These are phyloP conservation scores for Thymus mandschuricus DNA, from an alignment of 257 asterid genomes.

Conservation along the genomic window DNA sequence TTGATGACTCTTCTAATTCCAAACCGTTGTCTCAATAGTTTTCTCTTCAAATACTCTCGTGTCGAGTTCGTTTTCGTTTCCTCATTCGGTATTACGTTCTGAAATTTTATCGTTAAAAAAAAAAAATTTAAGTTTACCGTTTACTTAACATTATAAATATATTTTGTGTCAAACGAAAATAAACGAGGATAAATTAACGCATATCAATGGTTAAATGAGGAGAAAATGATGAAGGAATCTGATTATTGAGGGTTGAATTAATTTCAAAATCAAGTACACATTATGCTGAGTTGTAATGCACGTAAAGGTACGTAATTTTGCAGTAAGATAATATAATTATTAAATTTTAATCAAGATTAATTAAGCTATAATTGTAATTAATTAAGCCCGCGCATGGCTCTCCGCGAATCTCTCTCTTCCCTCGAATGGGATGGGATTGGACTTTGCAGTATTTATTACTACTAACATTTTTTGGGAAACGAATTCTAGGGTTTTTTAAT, in stretches of 20 bases:
- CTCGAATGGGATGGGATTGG: constrained; percentile 49
- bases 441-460: constrained; percentile 34
- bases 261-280: constrained; percentile 38
- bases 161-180: no score
- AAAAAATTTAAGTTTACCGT: no score
- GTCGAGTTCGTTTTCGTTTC: no score
- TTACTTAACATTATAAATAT: no score
- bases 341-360: constrained; percentile 25
- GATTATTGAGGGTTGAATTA: constrained; percentile 13
- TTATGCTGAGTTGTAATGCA: constrained; percentile 57
- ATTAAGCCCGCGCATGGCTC: constrained; percentile 76
- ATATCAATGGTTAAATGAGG: no score
- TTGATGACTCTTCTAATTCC: no score
- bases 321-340: constrained; percentile 37
- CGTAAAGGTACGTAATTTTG: constrained; percentile 45
- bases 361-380: constrained; percentile 30
- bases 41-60: no score
- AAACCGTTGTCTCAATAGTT: no score
- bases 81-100: no score
- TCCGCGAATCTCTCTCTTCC: constrained; percentile 77
- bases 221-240: constrained; percentile 32
- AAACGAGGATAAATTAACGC: no score
- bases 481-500: constrained; percentile 35
- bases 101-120: no score
- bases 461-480: constrained; percentile 38